Percentiles rank a stretch among this genome's conserved stretches.
phyloP scores from a whole-genome alignment of 345 rosid species.

The Bretschneidera sinensis region DNA sequence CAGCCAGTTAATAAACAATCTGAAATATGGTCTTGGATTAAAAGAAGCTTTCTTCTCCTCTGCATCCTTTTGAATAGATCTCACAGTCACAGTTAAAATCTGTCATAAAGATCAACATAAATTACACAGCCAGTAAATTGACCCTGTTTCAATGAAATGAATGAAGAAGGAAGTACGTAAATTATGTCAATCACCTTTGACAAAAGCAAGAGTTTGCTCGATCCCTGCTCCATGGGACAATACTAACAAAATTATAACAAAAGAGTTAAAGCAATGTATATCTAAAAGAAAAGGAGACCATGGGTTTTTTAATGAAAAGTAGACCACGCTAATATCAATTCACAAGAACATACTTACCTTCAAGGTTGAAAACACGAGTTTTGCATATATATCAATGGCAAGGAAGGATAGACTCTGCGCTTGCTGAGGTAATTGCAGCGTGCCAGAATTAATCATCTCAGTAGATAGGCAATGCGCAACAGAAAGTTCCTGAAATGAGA shows the following conservation, averaged over 20 bases:
- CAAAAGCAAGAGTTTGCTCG: slow-evolving; percentile 55
- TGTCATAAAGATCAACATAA: slow-evolving; percentile 27
- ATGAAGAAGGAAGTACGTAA: background rate
- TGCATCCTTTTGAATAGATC: slow-evolving; percentile 72
- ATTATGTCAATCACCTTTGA: slow-evolving; percentile 44
- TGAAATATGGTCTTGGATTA: slow-evolving; percentile 68
- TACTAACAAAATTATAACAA: slow-evolving; percentile 21
- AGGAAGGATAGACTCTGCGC: slow-evolving; percentile 66
- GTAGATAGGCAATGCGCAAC: slow-evolving; percentile 79
- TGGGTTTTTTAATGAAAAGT: too few relatives aligned
- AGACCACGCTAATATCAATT: background rate
- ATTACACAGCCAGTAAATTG: too few relatives aligned
- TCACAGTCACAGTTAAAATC: slow-evolving; percentile 71
- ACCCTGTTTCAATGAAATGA: background rate
- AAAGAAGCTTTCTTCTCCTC: slow-evolving; percentile 76
- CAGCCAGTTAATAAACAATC: slow-evolving; percentile 76
- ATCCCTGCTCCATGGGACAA: slow-evolving; percentile 72
- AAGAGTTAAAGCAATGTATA: slow-evolving; percentile 2
- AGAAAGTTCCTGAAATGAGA: slow-evolving; percentile 57
- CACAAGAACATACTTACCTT: slow-evolving; percentile 29
- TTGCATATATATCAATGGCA: slow-evolving; percentile 83
- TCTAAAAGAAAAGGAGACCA: background rate
- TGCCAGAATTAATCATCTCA: slow-evolving; percentile 56
- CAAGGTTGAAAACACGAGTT: slow-evolving; percentile 60
- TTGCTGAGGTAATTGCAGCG: slow-evolving; percentile 66